These are phyloP conservation scores for Lumnitzera racemosa DNA, from an alignment of 345 rosid species.

Conservation along the genomic window DNA sequence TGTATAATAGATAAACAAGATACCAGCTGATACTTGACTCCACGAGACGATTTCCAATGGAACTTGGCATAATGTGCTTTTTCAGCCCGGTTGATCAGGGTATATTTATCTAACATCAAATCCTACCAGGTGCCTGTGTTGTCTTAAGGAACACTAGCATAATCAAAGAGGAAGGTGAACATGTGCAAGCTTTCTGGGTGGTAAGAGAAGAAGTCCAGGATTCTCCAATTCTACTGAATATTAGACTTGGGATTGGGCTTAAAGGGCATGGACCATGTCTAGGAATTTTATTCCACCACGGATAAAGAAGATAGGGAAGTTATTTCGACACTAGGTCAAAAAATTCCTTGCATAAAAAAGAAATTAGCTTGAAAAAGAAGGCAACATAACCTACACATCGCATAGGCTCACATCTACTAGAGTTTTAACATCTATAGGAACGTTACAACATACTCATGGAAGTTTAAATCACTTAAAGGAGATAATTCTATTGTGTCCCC, in stretches of 20 bases:
- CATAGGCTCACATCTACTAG: too few species aligned
- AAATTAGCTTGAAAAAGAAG: too few species aligned
- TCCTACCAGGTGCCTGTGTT: conserved; percentile 5
- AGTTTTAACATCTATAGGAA: too few species aligned
- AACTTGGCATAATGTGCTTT: conserved; percentile 7
- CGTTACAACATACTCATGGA: too few species aligned
- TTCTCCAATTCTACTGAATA: conserved; percentile 10
- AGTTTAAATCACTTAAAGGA: too few species aligned
- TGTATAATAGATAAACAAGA: neutral
- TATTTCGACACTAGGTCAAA: conserved; percentile 8
- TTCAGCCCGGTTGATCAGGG: conserved; percentile 3
- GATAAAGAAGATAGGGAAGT: conserved; percentile 9
- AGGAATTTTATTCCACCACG: conserved; percentile 9
- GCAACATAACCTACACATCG: too few species aligned
- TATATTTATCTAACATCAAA: conserved; percentile 1
- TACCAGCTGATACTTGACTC: conserved; percentile 6
- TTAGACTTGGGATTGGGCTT: conserved; percentile 11
- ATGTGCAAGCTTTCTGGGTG: conserved; percentile 13
- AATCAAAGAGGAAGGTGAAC: conserved; percentile 6
- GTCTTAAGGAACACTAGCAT: conserved; percentile 1
- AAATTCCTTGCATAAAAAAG: conserved; percentile 1
- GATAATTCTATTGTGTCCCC: too few species aligned
- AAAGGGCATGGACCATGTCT: conserved; percentile 4
- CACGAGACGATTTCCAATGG: conserved; percentile 4
- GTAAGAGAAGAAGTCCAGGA: conserved; percentile 12